Conservation (phyloP, 768 basidiomycete genomes). For the Hemileccinum rubropunctum region DNA sequence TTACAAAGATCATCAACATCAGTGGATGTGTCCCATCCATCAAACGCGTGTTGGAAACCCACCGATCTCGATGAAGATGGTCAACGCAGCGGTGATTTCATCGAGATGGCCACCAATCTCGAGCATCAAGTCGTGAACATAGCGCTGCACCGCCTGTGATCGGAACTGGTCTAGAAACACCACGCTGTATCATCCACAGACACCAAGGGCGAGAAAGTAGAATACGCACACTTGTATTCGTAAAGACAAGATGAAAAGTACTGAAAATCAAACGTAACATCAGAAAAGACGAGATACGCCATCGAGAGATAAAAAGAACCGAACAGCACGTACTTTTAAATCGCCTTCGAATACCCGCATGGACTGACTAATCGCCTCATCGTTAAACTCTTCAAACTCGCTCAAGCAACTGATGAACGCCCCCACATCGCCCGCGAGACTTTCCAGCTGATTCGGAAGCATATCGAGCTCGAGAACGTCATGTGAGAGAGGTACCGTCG, state of each 20-base stretch:
- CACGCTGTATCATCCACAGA: neutral
- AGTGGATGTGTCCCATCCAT: neutral
- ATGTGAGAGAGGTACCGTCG: constrained; percentile 35
- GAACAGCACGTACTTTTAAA: constrained; percentile 36
- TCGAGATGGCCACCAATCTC: constrained; percentile 53
- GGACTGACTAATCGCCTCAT: constrained; percentile 47
- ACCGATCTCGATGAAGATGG: constrained; percentile 53
- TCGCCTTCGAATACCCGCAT: constrained; percentile 47
- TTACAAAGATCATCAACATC: neutral
- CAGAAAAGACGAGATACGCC: too few relatives aligned
- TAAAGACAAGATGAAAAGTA: constrained; percentile 50
- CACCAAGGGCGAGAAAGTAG: neutral
- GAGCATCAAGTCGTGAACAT: constrained; percentile 45
- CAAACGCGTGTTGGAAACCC: constrained; percentile 8
- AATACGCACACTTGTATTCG: constrained; percentile 40
- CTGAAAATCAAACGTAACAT: constrained; percentile 20
- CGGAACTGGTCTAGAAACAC: constrained; percentile 43
- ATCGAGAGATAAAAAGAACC: neutral
- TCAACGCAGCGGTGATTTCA: constrained; percentile 43
- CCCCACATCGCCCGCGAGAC: constrained; percentile 44
- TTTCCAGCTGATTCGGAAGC: constrained; percentile 44
- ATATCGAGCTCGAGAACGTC: constrained; percentile 44
- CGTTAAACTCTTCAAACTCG: constrained; percentile 54
- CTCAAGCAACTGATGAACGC: constrained; percentile 48
- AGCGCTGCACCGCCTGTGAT: constrained; percentile 49